Percentiles rank a stretch among this genome's conserved stretches.
These are phyloP conservation scores for Malus orientalis DNA, from an alignment of 306 rosid genomes.

Conservation along the genomic window DNA sequence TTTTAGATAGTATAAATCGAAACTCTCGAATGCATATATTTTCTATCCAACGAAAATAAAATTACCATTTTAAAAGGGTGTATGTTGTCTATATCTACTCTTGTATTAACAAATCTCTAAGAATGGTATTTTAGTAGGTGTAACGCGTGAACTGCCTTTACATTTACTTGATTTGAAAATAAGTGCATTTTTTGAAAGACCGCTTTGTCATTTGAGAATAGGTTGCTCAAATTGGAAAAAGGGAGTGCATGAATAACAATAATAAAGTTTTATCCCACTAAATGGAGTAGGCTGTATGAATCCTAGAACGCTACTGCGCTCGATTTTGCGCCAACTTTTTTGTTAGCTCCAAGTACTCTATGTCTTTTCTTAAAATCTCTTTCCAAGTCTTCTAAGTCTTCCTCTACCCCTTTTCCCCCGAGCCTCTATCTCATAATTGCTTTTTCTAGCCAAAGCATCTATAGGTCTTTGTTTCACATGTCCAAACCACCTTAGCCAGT, in stretches of 20 bases:
- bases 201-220: not conserved
- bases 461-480: rapidly evolving
- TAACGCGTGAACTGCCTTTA: not conserved
- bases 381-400: too few species aligned
- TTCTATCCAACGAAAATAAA: not conserved
- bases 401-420: too few species aligned
- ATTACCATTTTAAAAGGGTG: not conserved
- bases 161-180: not conserved
- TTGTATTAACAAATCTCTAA: not conserved
- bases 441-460: rapidly evolving
- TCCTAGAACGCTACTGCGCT: rapidly evolving
- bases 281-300: too few species aligned
- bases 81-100: not conserved
- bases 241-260: not conserved
- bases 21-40: not conserved
- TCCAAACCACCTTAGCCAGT: rapidly evolving
- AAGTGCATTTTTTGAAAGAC: not conserved
- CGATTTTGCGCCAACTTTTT: rapidly evolving
- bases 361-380: too few species aligned
- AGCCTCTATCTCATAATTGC: rapidly evolving
- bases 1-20: not conserved
- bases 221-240: not conserved
- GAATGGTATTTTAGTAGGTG: not conserved
- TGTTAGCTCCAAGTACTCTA: rapidly evolving
- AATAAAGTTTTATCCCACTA: too few species aligned